Conservation (phyloP, 805 yeast genomes). For the Saturnispora saitoi region DNA sequence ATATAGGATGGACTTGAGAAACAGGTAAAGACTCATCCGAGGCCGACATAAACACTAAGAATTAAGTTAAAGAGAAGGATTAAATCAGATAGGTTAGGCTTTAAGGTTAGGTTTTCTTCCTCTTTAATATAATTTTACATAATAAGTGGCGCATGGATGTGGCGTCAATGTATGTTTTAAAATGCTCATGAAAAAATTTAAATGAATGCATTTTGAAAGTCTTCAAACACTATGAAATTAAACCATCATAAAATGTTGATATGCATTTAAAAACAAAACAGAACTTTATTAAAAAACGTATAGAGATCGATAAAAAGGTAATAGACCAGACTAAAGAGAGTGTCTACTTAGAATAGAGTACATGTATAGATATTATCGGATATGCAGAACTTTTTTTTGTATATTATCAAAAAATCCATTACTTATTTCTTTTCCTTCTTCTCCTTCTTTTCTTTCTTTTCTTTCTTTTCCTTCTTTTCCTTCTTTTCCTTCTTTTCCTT, state of each 20-base stretch:
- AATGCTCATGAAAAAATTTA: neutral
- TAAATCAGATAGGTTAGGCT: neutral
- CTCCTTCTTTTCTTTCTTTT: conserved; percentile 25
- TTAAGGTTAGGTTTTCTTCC: too few relatives aligned
- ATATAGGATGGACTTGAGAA: neutral
- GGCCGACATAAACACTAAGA: neutral
- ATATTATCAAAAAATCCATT: conserved; percentile 7
- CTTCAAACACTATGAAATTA: too few relatives aligned
- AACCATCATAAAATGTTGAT: neutral
- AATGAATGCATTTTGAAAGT: too few relatives aligned
- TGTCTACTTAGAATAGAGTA: neutral
- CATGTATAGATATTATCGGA: neutral
- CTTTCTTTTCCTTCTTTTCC: conserved; percentile 23
- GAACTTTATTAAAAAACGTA: conserved; percentile 8
- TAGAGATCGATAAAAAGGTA: conserved; percentile 1
- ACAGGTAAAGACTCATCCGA: neutral
- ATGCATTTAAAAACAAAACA: neutral
- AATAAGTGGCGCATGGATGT: neutral
- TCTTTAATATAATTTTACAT: too few relatives aligned
- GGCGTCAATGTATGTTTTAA: neutral
- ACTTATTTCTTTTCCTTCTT: conserved; percentile 26
- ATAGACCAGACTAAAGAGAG: neutral
- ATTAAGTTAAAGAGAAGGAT: neutral
- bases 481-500: conserved; percentile 27
- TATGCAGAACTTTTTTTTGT: conserved; percentile 15